Evolutionary conservation across 257 asterid genomes (phyloP), one percentile per base, ranked within the genome.

Genomic region (Penstemon davidsonii): DNA sequence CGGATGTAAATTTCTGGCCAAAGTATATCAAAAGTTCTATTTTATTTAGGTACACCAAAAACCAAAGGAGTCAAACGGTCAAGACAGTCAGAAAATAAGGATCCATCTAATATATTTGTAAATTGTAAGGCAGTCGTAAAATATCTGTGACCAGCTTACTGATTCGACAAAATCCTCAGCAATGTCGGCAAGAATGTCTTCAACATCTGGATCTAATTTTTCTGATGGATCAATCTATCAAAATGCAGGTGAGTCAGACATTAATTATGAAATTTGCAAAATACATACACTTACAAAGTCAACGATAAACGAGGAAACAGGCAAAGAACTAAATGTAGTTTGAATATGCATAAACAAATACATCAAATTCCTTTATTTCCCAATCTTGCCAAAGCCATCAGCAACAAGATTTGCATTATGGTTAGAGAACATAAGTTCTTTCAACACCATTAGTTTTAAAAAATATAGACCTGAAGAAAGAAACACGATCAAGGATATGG

Each of bases 141-240:
- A 51, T 25, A 58, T 57, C 49, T 45, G 18, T 52, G 58, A 55
- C 66, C 55, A 78, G 78, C 98, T 90, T 75, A 93, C 98, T 15
- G 99, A 88, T 79, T 94, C 96, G 76, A 94, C 88, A 78, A 91
- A 94, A 55, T 91, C 98, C 75, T 91, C 99, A 1, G 95, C 99
- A 62, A 91, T 76, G 80, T 88, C 96, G 10, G 85, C 82, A 42
- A 94, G 91, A 68, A 87, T 82, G 79, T 91, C 97, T 79, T 87
- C 96, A 66, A 87, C 95, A 68, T 80, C 96, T 11, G 93, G 85
- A 73, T 94, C 97, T 62, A 91, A 83, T 64, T 84, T 94, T 70
- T 84, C 96, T 39, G 92, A 82, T 63, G 96, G 95, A 77, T 94
- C 97, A 71, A 91, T 82, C 99, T 94, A 88, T 60, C 36, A 70